Evolutionary conservation across 1,284 basidiomycete species (phyloP).

Genomic region (Irpex sp.): DNA sequence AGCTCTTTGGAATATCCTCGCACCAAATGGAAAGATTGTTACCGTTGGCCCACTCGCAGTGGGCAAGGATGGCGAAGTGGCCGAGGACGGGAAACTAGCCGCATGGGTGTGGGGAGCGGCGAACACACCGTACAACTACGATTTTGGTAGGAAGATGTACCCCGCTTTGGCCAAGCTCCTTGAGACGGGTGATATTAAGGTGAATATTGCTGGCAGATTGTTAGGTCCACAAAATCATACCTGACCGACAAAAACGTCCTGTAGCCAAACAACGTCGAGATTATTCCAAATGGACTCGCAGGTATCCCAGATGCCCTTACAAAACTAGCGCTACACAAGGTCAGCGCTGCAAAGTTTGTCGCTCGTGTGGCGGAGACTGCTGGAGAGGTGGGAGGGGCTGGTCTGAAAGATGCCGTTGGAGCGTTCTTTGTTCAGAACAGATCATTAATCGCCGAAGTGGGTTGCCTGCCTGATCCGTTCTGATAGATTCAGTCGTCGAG

Average conservation of each 20-base stretch:
- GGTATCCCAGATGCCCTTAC: constrained; percentile 25
- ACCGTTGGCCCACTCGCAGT: not conserved
- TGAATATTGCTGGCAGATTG: not conserved
- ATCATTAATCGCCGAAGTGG: not conserved
- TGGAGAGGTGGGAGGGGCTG: constrained; percentile 1
- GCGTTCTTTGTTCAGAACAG: not conserved
- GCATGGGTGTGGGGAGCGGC: constrained; percentile 7
- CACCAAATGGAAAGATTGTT: not conserved
- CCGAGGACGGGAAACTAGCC: constrained; percentile 8
- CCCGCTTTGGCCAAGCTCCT: constrained; percentile 11
- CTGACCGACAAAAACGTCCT: not conserved
- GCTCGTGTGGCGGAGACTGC: constrained; percentile 25
- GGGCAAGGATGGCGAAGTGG: not conserved
- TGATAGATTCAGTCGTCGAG: not conserved
- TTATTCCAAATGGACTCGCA: constrained; percentile 26
- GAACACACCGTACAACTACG: constrained; percentile 5
- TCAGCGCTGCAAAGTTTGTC: constrained; percentile 28
- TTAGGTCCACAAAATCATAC: not conserved
- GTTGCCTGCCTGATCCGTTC: not conserved
- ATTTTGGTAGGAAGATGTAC: constrained; percentile 10
- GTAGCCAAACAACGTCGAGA: constrained; percentile 19
- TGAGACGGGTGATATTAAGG: constrained; percentile 12
- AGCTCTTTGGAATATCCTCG: constrained; percentile 19
- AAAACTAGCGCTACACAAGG: constrained; percentile 17
- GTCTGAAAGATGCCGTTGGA: not conserved